Conservation (phyloP, 2,329 filamentous ascomycete species). For the Fusarium floridanum region DNA sequence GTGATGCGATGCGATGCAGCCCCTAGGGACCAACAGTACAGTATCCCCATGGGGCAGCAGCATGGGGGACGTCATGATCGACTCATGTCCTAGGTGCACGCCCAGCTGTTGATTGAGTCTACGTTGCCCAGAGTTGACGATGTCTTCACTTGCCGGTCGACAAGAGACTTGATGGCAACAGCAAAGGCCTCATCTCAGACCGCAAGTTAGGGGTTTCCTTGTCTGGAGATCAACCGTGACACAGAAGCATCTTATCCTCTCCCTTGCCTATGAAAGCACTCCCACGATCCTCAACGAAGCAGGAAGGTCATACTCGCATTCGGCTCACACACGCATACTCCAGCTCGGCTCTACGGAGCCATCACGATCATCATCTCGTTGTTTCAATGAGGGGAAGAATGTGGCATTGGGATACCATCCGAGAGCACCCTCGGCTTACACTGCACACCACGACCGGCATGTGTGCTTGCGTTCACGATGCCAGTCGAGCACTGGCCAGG, state of each 20-base stretch:
- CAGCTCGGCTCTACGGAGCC: slow-evolving; percentile 12
- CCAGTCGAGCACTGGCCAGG: background rate
- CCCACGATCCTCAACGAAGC: background rate
- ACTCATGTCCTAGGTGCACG: slow-evolving; percentile 2
- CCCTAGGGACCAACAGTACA: background rate
- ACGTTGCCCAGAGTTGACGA: background rate
- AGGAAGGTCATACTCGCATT: background rate
- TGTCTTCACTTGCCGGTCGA: background rate
- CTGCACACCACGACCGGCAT: background rate
- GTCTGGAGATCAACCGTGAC: background rate
- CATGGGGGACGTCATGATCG: slow-evolving; percentile 16
- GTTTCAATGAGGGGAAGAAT: background rate
- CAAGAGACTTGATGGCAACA: background rate
- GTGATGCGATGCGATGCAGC: background rate
- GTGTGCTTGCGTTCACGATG: background rate
- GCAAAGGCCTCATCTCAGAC: background rate
- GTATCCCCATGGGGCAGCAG: slow-evolving; percentile 4
- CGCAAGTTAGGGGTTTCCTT: background rate
- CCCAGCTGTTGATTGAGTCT: slow-evolving; percentile 2
- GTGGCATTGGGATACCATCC: slow-evolving; percentile 14
- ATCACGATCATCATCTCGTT: slow-evolving; percentile 13
- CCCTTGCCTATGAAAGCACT: background rate
- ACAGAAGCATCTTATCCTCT: background rate
- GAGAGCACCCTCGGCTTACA: slow-evolving; percentile 13
- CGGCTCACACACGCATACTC: background rate